phyloP scores from a whole-genome alignment of 2,329 filamentous ascomycete species.

The Dothideomycetes sp. region DNA sequence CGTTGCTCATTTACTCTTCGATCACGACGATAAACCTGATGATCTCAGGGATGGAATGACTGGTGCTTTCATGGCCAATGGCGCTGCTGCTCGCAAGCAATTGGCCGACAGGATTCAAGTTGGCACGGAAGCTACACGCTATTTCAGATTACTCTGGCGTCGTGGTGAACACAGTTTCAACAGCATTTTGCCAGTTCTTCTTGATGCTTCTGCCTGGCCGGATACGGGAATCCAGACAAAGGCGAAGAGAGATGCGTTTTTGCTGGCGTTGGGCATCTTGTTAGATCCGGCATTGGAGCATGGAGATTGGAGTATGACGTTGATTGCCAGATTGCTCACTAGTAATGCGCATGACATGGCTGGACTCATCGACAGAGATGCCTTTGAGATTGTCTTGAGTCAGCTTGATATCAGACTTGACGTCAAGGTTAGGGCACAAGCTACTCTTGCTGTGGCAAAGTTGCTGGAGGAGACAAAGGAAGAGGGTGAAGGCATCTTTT shows the following conservation, averaged over 20 bases:
- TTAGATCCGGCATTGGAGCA: slow-evolving; percentile 82
- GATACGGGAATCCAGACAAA: slow-evolving; percentile 35
- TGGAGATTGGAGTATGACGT: slow-evolving; percentile 52
- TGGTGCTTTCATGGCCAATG: slow-evolving; percentile 19
- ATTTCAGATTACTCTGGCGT: slow-evolving; percentile 36
- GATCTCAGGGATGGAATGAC: slow-evolving; percentile 31
- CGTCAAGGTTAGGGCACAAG: slow-evolving; percentile 65
- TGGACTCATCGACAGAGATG: slow-evolving; percentile 63
- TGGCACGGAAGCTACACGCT: slow-evolving; percentile 9
- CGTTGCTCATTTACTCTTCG: slow-evolving; percentile 34
- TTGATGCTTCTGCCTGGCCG: slow-evolving; percentile 35
- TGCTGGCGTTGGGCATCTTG: slow-evolving; percentile 73
- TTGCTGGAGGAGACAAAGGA: slow-evolving; percentile 71
- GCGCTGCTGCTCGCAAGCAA: slow-evolving; percentile 29
- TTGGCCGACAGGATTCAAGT: slow-evolving; percentile 24
- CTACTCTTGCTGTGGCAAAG: slow-evolving; percentile 71
- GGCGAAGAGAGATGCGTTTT: slow-evolving; percentile 51
- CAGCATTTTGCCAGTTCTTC: slow-evolving; percentile 33
- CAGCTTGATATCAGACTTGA: slow-evolving; percentile 78
- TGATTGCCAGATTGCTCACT: slow-evolving; percentile 49
- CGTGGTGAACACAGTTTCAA: slow-evolving; percentile 39
- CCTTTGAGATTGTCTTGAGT: slow-evolving; percentile 74
- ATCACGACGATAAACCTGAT: slow-evolving; percentile 24
- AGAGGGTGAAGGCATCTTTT: slow-evolving; percentile 54
- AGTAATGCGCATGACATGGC: slow-evolving; percentile 47